A percentile compares a stretch with the other conserved stretches of the same genome.
Evolutionary conservation across 2,329 filamentous ascomycete genomes (phyloP).

Genomic region (Ophiocordyceps camponoti-leonardi): DNA sequence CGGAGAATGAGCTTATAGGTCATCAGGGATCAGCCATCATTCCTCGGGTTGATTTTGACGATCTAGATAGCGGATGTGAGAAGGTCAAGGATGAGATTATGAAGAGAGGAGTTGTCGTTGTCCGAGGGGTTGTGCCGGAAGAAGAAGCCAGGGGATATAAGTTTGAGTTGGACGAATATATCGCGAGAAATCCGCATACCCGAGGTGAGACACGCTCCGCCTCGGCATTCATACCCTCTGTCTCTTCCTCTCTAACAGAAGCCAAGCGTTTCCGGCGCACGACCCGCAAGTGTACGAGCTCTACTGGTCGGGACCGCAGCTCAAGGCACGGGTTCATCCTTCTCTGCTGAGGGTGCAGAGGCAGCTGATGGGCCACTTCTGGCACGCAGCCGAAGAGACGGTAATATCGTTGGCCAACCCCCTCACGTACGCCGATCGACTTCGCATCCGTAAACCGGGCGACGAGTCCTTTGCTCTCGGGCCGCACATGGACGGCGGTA

Average conservation of each 20-base stretch:
- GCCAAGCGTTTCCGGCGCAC: constrained; percentile 43
- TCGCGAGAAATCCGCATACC: constrained; percentile 42
- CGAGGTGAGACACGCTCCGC: constrained; percentile 19
- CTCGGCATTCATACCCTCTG: background rate
- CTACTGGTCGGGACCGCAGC: constrained; percentile 56
- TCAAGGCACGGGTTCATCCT: constrained; percentile 49
- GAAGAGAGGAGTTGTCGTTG: constrained; percentile 44
- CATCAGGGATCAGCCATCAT: constrained; percentile 28
- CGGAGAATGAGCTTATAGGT: constrained; percentile 30
- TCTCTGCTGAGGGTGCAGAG: constrained; percentile 43
- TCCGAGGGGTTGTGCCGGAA: constrained; percentile 48
- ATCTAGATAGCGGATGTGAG: constrained; percentile 21
- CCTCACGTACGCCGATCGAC: constrained; percentile 51
- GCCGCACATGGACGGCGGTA: constrained; percentile 58
- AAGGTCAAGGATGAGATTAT: constrained; percentile 29
- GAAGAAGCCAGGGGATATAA: constrained; percentile 48
- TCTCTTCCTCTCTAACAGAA: background rate
- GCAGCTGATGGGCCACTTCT: constrained; percentile 43
- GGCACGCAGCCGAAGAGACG: constrained; percentile 33
- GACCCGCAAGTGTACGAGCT: constrained; percentile 58
- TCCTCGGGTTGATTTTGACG: constrained; percentile 31
- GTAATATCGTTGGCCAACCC: constrained; percentile 35
- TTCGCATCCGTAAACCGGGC: constrained; percentile 55
- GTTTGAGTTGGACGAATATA: constrained; percentile 45
- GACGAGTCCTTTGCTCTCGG: constrained; percentile 55